These are phyloP conservation scores for Tilletia indica DNA, from an alignment of 1,284 basidiomycete species.

Conservation along the genomic window DNA sequence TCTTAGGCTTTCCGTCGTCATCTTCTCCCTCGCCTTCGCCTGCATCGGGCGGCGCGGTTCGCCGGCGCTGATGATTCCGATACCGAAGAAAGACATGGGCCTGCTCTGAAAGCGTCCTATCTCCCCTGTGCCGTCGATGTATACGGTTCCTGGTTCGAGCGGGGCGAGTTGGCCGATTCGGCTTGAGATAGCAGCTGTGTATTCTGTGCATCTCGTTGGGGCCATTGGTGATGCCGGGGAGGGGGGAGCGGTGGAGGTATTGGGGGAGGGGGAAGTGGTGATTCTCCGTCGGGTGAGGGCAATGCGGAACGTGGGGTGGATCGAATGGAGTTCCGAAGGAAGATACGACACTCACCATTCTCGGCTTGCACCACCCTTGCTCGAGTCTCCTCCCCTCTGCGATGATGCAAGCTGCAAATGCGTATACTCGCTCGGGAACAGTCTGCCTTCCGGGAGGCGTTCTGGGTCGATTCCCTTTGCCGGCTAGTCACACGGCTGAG, in stretches of 20 bases:
- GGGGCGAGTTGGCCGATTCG: conserved; percentile 1
- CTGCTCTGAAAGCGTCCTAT: neutral
- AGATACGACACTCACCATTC: neutral
- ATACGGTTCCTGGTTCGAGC: neutral
- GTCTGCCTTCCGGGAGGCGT: conserved; percentile 5
- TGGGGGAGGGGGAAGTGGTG: neutral
- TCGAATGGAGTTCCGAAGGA: neutral
- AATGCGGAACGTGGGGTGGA: neutral
- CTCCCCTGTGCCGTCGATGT: neutral
- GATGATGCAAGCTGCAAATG: conserved; percentile 14
- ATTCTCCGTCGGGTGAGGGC: neutral
- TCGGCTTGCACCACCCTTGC: conserved; percentile 2
- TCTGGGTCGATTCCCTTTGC: neutral
- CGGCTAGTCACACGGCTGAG: conserved; percentile 4
- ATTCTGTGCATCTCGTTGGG: neutral
- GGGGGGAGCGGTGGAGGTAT: neutral
- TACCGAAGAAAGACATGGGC: neutral
- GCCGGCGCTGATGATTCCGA: conserved; percentile 22
- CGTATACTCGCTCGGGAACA: conserved; percentile 9
- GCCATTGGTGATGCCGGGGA: neutral
- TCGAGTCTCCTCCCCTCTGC: neutral
- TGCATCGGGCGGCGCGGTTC: no score
- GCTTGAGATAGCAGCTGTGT: conserved; percentile 2
- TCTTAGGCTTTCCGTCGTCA: conserved; percentile 13
- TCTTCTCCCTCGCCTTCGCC: no score